Conservation (phyloP, 2,329 filamentous ascomycete genomes). For the Penicillium sp. region DNA sequence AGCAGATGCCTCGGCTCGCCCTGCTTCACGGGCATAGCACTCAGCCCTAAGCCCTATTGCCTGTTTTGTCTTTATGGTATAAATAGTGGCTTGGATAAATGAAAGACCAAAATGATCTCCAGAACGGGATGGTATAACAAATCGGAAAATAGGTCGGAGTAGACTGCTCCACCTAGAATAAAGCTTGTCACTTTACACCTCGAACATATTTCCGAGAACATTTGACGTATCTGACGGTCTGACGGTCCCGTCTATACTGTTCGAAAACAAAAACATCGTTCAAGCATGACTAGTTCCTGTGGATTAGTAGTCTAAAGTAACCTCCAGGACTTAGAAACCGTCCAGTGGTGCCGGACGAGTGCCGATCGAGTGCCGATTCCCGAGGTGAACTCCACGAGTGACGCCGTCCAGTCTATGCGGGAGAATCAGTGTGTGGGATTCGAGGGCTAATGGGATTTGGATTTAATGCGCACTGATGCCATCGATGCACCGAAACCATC, state of each 20-base stretch:
- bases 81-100: background rate
- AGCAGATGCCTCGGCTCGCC: constrained; percentile 10
- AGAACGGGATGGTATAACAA: background rate
- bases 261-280: background rate
- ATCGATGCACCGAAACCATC: background rate
- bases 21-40: background rate
- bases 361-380: constrained; percentile 12
- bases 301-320: background rate
- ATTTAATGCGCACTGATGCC: background rate
- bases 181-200: background rate
- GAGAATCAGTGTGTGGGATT: background rate
- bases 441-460: background rate
- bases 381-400: constrained; percentile 5
- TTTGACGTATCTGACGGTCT: too few species aligned
- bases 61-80: background rate
- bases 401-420: background rate
- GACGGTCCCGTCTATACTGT: background rate
- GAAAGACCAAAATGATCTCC: too few species aligned
- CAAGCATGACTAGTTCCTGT: background rate
- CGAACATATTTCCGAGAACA: too few species aligned
- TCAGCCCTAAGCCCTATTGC: constrained; percentile 18
- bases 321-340: background rate
- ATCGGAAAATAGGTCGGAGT: background rate
- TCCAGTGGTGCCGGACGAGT: background rate
- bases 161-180: background rate